phyloP scores from a whole-genome alignment of 1,139 yeast genomes.

The Kodamaea alishanica region DNA sequence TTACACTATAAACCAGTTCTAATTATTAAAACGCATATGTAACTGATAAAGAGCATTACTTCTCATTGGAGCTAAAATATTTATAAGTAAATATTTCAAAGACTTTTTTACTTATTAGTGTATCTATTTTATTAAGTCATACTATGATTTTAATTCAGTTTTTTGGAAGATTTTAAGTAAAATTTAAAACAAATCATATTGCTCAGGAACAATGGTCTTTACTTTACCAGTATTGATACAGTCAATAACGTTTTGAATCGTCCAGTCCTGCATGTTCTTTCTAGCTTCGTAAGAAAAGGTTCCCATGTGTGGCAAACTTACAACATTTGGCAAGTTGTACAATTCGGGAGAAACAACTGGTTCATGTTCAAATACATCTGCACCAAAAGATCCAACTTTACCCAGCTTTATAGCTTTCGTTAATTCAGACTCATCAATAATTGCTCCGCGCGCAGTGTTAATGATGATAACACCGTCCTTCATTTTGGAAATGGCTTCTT shows the following conservation, averaged over 20 bases:
- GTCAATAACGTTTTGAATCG: slow-evolving; percentile 42
- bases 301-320: slow-evolving; percentile 79
- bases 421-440: slow-evolving; percentile 64
- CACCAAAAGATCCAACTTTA: slow-evolving; percentile 67
- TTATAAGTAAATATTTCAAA: no score
- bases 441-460: slow-evolving; percentile 73
- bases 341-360: slow-evolving; percentile 66
- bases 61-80: no score
- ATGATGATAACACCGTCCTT: slow-evolving; percentile 62
- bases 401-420: slow-evolving; percentile 62
- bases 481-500: slow-evolving; percentile 50
- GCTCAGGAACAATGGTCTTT: slow-evolving; percentile 65
- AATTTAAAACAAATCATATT: slow-evolving; percentile 19
- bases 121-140: not conserved
- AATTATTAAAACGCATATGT: no score
- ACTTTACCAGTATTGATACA: slow-evolving; percentile 58
- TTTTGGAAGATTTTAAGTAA: not conserved
- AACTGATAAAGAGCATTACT: no score
- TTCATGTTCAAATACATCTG: slow-evolving; percentile 84
- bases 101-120: no score
- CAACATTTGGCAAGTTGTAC: slow-evolving; percentile 51
- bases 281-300: slow-evolving; percentile 64
- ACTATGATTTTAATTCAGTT: not conserved
- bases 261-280: slow-evolving; percentile 54
- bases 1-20: no score